Evolutionary conservation across 805 yeast species (phyloP).

Genomic region (Candida succiphila): DNA sequence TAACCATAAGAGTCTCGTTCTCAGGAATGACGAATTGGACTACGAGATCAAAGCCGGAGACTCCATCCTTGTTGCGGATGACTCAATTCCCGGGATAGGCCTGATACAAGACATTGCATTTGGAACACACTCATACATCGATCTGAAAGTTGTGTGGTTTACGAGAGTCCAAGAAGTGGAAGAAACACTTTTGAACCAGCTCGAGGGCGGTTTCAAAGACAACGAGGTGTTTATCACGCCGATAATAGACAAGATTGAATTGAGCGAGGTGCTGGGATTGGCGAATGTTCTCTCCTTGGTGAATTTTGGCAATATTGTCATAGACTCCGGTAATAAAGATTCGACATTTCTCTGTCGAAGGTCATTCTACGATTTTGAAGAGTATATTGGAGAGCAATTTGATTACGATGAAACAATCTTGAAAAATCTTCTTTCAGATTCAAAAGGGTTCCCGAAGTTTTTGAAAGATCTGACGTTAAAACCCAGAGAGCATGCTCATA

Average conservation of each 20-base stretch:
- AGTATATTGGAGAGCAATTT: too few species aligned
- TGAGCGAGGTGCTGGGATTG: constrained; percentile 31
- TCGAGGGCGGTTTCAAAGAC: constrained; percentile 13
- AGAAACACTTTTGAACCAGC: constrained; percentile 8
- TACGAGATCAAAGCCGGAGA: constrained; percentile 44
- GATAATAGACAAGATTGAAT: constrained; percentile 30
- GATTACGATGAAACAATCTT: too few species aligned
- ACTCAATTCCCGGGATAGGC: constrained; percentile 27
- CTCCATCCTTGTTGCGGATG: constrained; percentile 28
- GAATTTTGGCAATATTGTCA: constrained; percentile 23
- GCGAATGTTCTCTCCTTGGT: constrained; percentile 32
- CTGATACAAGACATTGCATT: constrained; percentile 40
- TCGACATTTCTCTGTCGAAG: constrained; percentile 30
- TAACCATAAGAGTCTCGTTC: constrained; percentile 10
- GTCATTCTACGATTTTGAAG: constrained; percentile 33
- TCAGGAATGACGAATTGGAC: constrained; percentile 36
- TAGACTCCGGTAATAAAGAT: constrained; percentile 25
- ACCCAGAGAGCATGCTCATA: too few species aligned
- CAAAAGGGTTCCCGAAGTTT: too few species aligned
- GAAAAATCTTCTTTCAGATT: too few species aligned
- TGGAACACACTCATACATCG: constrained; percentile 40
- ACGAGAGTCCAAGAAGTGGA: constrained; percentile 20
- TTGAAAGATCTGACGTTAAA: too few species aligned
- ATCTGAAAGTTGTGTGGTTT: constrained; percentile 38
- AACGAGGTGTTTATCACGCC: constrained; percentile 51